Evolutionary conservation across 1,139 yeast species (phyloP).

Genomic region (Pichia sp.): DNA sequence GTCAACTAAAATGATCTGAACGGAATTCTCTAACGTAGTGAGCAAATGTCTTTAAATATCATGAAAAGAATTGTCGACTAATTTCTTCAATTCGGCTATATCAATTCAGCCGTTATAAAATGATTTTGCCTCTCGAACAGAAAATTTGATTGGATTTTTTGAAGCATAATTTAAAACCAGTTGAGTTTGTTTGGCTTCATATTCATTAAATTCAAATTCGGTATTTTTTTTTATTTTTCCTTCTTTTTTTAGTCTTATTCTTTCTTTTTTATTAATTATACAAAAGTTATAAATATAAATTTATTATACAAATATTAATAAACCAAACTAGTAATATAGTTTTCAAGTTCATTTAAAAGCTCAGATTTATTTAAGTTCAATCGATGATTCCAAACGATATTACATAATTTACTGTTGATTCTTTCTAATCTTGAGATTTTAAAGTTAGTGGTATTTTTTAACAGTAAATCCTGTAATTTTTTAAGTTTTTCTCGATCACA

Average conservation of each 20-base stretch:
- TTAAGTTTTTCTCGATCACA: slow-evolving; percentile 32
- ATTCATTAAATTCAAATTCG: too few relatives aligned
- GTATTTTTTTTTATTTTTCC: neutral
- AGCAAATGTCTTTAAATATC: too few relatives aligned
- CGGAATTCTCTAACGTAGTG: too few relatives aligned
- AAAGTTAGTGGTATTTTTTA: slow-evolving; percentile 39
- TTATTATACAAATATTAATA: neutral
- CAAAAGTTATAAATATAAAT: neutral
- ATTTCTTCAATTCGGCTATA: too few relatives aligned
- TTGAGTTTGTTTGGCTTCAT: too few relatives aligned
- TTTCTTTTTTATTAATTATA: neutral
- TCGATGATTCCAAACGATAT: slow-evolving; percentile 68
- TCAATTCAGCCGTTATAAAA: too few relatives aligned
- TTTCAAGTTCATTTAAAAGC: slow-evolving; percentile 25
- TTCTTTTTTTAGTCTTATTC: neutral
- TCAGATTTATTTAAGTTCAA: slow-evolving; percentile 57
- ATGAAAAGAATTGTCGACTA: too few relatives aligned
- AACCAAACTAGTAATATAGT: slow-evolving; percentile 2
- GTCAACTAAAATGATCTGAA: too few relatives aligned
- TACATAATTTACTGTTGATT: slow-evolving; percentile 65
- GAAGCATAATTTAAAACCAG: too few relatives aligned
- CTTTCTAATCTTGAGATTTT: slow-evolving; percentile 71
- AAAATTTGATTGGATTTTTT: too few relatives aligned
- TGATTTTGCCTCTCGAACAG: too few relatives aligned
- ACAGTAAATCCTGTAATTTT: slow-evolving; percentile 29